Evolutionary conservation across 306 rosid genomes (phyloP), one percentile per base, ranked within the genome.

Genomic region (Ormosia semicastrata): DNA sequence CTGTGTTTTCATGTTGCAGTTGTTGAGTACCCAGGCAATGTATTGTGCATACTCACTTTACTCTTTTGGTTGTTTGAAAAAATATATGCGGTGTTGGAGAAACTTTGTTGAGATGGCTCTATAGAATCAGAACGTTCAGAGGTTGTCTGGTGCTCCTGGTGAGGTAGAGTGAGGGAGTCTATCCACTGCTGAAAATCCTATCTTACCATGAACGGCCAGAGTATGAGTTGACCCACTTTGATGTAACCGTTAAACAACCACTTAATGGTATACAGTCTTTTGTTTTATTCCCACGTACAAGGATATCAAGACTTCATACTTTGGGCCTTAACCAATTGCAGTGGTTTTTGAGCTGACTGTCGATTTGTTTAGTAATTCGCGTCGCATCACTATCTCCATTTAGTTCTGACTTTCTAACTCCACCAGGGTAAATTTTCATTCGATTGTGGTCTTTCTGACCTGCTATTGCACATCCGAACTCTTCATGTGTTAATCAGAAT

Each of bases 141-240:
- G 59, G 53, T 39, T 88, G 69, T 73, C 40, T 53, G 71, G 57
- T 44, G 78, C 71, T 74, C 56, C 30, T 81, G 87, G 83, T 65
- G 86, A 66, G 76, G 57, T 67, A 64, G 80, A 72, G 63, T 49
- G 57, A 66, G 67, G 62, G 74, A 76, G 66, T 24, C 39, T 88
- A 86, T 82, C 80, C 71, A n/a, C 59, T 67, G 36, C 47, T 74
- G 57, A 57, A 60, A 80, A 75, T 33, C 46, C 30, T 84, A 80
- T 84, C 47, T 36, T 72, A 60, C 65, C 81, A 79, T 87, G 81
- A 75, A 87, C 65, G 83, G 85, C 68, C 81, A 82, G 73, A 83
- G 81, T 82, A 67, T 84, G 75, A 71, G 75, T 77, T 71, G 87
- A 82, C 88, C 71, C 85, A 75, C 70, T 73, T 80, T 84, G 87